Base-by-base conservation (phyloP, 1,284 basidiomycete species). In the Pyrrhoderma noxium region DNA sequence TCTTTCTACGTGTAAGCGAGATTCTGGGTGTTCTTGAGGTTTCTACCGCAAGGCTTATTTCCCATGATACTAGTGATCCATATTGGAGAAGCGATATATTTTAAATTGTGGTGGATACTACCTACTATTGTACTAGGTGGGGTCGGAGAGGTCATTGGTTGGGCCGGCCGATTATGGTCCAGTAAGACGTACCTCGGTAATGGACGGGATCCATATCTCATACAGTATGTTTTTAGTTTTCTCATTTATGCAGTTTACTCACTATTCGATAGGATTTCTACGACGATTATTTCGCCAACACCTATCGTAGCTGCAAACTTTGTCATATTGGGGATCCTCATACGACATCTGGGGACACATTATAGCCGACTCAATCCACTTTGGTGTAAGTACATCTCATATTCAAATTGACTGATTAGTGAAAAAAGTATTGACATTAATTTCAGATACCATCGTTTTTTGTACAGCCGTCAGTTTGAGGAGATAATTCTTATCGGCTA, bases 261-360 rank as follows among this genome's bases (percentile, higher is more conserved):
- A 40, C n/a, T 14, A 21, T 19, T 8, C 35, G 9, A 18, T 23
- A 75, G 73, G 52, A 71, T 73, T n/a, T 60, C 64, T 1, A 60
- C 64, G 0, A 72, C 71, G 0, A 69, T 73, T 45, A 61, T 77
- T 37, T 69, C 69, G 2, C 75, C 75, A 3, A 76, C 74, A 0
- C 73, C 74, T 3, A 61, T 77, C 9, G 64, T 75, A 1, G 75
- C 74, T 2, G 73, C 71, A 3, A 72, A 70, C 58, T 77, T 77
- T 56, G 61, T 77, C 37, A 68, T 76, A n/a, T 65, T 77, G 2
- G 74, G 73, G 5, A 60, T 62, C 18, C 61, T 77, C 46, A 73
- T 76, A 41, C 51, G 57, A 0, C 59, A 62, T 2, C 61, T 76
- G 5, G 76, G 76, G 0, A 57, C 64, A 9, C 66, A 70, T 45